phyloP scores from a whole-genome alignment of 441 rosid species.

The Aleurites moluccanus region DNA sequence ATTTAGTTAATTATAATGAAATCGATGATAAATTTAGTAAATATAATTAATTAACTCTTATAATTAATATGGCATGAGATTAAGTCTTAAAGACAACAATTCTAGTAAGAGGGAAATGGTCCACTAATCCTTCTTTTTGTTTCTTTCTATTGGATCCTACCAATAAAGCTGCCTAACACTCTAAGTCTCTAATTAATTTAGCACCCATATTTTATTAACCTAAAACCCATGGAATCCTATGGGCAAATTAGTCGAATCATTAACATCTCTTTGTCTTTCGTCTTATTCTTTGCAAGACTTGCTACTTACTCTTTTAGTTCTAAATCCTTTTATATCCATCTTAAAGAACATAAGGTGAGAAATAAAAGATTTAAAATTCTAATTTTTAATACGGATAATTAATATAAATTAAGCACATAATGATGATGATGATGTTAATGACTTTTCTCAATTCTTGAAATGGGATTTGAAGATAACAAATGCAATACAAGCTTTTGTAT shows the following conservation, averaged over 20 bases:
- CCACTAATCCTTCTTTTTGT: neutral
- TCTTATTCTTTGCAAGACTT: neutral
- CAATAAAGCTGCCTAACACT: neutral
- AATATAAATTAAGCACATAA: no score
- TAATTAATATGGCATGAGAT: neutral
- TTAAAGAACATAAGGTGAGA: no score
- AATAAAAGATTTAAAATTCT: no score
- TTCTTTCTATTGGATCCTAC: neutral
- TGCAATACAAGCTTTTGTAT: neutral
- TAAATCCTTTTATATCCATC: no score
- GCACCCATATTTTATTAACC: neutral
- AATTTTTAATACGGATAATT: no score
- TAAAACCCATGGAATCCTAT: neutral
- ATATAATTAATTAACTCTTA: no score
- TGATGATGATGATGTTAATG: neutral
- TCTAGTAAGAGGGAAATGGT: neutral
- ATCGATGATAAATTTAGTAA: neutral
- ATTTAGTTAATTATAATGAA: neutral
- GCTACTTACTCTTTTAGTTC: neutral
- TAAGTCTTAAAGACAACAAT: neutral
- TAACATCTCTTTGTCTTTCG: neutral
- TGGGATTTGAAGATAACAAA: no score
- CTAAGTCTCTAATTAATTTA: neutral
- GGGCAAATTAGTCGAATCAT: neutral
- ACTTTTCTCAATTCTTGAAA: neutral